Percentiles rank a stretch among this genome's conserved stretches.
Conservation (phyloP, 768 basidiomycete species). For the Stropharia rugosoannulata region DNA sequence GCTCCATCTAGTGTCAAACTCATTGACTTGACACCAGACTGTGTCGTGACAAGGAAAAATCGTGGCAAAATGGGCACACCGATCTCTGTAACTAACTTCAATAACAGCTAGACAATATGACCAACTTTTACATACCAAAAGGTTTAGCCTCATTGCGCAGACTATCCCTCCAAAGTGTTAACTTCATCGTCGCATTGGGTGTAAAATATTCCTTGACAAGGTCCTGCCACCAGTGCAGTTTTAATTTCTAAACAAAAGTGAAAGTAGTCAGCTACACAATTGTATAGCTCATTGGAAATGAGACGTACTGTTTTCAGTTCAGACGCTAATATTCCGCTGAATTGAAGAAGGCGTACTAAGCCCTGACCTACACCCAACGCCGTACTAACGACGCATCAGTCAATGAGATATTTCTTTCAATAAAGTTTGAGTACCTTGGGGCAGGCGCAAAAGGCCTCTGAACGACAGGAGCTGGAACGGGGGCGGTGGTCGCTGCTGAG, state of each 20-base stretch:
- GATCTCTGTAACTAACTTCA: slow-evolving; percentile 52
- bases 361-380: slow-evolving; percentile 56
- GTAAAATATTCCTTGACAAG: slow-evolving; percentile 72
- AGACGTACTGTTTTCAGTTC: slow-evolving; percentile 48
- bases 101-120: not conserved
- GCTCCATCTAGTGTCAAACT: slow-evolving; percentile 76
- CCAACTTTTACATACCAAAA: slow-evolving; percentile 58
- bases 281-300: not conserved
- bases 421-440: no score
- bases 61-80: slow-evolving; percentile 77
- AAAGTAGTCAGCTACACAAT: not conserved
- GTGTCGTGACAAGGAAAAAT: slow-evolving; percentile 82
- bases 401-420: not conserved
- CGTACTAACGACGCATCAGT: not conserved
- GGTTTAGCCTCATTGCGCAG: slow-evolving; percentile 77
- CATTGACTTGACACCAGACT: slow-evolving; percentile 86
- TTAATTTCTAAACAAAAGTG: slow-evolving; percentile 25
- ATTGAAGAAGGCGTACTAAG: slow-evolving; percentile 61
- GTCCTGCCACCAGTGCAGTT: slow-evolving; percentile 67
- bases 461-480: no score
- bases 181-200: slow-evolving; percentile 67
- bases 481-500: no score
- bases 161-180: slow-evolving; percentile 89
- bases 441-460: no score
- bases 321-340: slow-evolving; percentile 62